Conservation (phyloP, 352 stramenopile species). For the Chloridella minuta region DNA sequence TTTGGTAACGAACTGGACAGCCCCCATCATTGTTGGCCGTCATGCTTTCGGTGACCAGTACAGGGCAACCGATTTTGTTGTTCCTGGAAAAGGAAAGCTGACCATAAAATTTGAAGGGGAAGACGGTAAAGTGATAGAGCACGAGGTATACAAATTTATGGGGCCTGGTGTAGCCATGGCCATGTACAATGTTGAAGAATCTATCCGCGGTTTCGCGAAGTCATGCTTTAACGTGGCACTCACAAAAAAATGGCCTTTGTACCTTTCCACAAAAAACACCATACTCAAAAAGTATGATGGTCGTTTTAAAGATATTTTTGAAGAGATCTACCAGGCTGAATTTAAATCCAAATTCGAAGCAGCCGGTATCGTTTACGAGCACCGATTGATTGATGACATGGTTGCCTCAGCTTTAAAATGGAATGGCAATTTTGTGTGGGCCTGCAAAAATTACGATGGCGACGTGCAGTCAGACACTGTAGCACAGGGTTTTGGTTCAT, state of each 20-base stretch:
- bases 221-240: conserved; percentile 34
- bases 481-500: conserved; percentile 42
- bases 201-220: conserved; percentile 33
- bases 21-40: conserved; percentile 42
- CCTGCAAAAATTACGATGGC: conserved; percentile 55
- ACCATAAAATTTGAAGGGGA: conserved; percentile 34
- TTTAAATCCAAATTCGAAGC: conserved; percentile 32
- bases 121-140: conserved; percentile 27
- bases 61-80: conserved; percentile 41
- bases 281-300: conserved; percentile 50
- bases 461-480: conserved; percentile 53
- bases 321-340: conserved; percentile 37
- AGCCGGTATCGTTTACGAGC: conserved; percentile 37
- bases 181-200: conserved; percentile 53
- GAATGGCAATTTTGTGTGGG: conserved; percentile 35
- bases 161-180: conserved; percentile 35
- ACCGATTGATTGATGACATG: conserved; percentile 53
- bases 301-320: conserved; percentile 50
- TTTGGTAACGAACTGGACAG: conserved; percentile 41
- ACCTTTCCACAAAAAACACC: conserved; percentile 54
- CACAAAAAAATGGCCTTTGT: conserved; percentile 28
- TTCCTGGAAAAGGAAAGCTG: conserved; percentile 32
- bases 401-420: conserved; percentile 21
- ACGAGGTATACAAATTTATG: conserved; percentile 42
- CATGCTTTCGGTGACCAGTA: conserved; percentile 53